Percentiles rank a stretch among this genome's conserved stretches.
Evolutionary conservation across 2,329 filamentous ascomycete species (phyloP).

Genomic region (Aspergillus pseudoglaucus): DNA sequence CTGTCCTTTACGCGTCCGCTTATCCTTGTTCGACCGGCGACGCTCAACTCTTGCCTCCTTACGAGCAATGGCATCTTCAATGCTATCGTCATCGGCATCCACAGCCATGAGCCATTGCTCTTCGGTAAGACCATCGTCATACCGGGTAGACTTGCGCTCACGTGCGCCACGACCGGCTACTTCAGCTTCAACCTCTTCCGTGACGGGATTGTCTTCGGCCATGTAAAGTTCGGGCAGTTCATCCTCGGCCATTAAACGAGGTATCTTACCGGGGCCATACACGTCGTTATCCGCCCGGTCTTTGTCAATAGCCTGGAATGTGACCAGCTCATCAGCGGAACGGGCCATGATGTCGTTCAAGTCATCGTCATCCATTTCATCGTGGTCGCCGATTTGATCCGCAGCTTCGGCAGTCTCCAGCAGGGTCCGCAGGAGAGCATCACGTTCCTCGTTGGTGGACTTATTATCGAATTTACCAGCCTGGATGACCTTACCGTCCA

Average conservation of each 20-base stretch:
- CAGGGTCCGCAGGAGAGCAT: slow-evolving; percentile 89
- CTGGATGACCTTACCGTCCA: slow-evolving; percentile 99
- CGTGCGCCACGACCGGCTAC: slow-evolving; percentile 80
- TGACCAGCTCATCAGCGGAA: slow-evolving; percentile 66
- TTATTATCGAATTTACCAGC: slow-evolving; percentile 99
- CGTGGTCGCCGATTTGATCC: slow-evolving; percentile 71
- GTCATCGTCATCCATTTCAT: slow-evolving; percentile 98
- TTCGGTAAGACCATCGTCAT: slow-evolving; percentile 95
- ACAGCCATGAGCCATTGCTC: slow-evolving; percentile 99
- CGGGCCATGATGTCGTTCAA: slow-evolving; percentile 91
- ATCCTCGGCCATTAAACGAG: slow-evolving; percentile 77
- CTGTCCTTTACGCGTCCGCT: slow-evolving; percentile 43
- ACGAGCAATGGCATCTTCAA: slow-evolving; percentile 84
- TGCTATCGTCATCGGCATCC: slow-evolving; percentile 89
- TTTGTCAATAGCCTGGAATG: slow-evolving; percentile 79
- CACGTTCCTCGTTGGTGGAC: slow-evolving; percentile 95
- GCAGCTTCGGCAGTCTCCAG: slow-evolving; percentile 70
- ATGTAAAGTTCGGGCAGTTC: slow-evolving; percentile 95
- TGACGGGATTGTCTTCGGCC: slow-evolving; percentile 72
- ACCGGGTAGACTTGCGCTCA: slow-evolving; percentile 88
- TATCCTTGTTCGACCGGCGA: slow-evolving; percentile 68
- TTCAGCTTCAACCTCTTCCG: slow-evolving; percentile 70
- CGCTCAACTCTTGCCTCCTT: slow-evolving; percentile 81
- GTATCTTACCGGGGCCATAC: slow-evolving; percentile 66
- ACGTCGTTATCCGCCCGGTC: slow-evolving; percentile 59